Conservation (phyloP, 2,329 filamentous ascomycete genomes). For the Colletotrichum chlorophyti region DNA sequence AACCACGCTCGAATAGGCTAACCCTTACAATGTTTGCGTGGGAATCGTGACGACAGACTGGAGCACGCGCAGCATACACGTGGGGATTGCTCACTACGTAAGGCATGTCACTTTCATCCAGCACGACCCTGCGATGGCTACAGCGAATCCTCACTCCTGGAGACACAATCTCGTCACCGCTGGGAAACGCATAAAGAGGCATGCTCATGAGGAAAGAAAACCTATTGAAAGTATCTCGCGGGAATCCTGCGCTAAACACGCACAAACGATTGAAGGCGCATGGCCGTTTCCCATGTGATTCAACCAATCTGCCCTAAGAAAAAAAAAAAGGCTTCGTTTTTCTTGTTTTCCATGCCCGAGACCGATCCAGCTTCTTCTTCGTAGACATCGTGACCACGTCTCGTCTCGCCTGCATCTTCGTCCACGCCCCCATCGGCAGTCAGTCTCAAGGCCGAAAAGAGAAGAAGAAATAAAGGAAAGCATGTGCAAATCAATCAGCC, state of each 20-base stretch:
- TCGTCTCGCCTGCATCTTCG: constrained; percentile 3
- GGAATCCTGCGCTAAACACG: constrained; percentile 20
- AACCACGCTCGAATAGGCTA: neutral
- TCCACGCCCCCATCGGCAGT: neutral
- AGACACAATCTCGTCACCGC: no score
- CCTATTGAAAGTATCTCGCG: constrained; percentile 26
- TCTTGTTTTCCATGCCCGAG: constrained; percentile 9
- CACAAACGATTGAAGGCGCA: constrained; percentile 8
- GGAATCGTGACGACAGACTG: constrained; percentile 1
- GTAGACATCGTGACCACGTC: constrained; percentile 20
- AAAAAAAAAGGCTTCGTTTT: constrained; percentile 12
- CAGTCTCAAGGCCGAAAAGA: constrained; percentile 12
- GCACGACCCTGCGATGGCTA: constrained; percentile 1
- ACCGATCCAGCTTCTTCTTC: constrained; percentile 2
- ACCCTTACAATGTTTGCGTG: no score
- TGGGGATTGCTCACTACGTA: neutral
- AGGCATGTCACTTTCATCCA: neutral
- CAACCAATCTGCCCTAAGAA: constrained; percentile 18
- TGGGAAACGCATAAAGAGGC: neutral
- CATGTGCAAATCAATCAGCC: constrained; percentile 29
- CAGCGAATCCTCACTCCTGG: no score
- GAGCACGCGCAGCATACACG: constrained; percentile 6
- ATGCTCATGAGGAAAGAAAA: constrained; percentile 9
- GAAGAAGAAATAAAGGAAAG: constrained; percentile 12
- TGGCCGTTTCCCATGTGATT: constrained; percentile 26